Evolutionary conservation across 169 alveolate species (phyloP), one percentile per base, ranked within the genome.

Genomic region (Amoebophrya sp.): DNA sequence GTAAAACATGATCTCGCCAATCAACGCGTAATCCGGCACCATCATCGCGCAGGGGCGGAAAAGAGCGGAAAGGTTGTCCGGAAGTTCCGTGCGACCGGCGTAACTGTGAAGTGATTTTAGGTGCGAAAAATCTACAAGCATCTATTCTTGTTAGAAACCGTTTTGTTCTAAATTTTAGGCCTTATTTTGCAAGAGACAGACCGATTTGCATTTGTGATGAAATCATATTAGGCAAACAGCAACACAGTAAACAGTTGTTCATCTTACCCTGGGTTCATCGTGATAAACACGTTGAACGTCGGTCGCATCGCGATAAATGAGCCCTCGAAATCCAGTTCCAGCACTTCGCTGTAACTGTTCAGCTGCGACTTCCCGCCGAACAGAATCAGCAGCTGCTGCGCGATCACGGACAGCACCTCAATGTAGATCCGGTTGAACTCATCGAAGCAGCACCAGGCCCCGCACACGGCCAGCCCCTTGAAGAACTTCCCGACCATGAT

Each of bases 391-490:
- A 97, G 96, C 95, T 97, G 96, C 90, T 97, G 96, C 0, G 99
- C 98, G 88, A 98, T 96, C 93, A 98, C 99, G 91, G 98, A 97
- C 89, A 98, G 94, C 95, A 98, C 99, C 96, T 98, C 99, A 77
- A 98, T 98, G 91, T 97, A 96, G 91, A 98, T 95, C 91, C 99
- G 97, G 90, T 98, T 98, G 96, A 98, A 98, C 95, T 98, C 99
- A 95, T 98, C 99, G 95, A 98, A 98, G 93, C 99, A 98, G 94
- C 99, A 98, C 99, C 99, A 98, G 39, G 99, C 98, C 40, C 96
- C 96, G 25, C 94, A 96, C 47, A 98, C 95, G 0, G 99, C 99
- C 92, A 98, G 96, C 35, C 99, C 99, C 93, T 96, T 97, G 96
- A 96, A 97, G 92, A 97, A 97, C 93, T 97, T 97, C 54, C 98